Conservation (phyloP, 2,329 filamentous ascomycete species). For the Davidsoniella eucalypti region DNA sequence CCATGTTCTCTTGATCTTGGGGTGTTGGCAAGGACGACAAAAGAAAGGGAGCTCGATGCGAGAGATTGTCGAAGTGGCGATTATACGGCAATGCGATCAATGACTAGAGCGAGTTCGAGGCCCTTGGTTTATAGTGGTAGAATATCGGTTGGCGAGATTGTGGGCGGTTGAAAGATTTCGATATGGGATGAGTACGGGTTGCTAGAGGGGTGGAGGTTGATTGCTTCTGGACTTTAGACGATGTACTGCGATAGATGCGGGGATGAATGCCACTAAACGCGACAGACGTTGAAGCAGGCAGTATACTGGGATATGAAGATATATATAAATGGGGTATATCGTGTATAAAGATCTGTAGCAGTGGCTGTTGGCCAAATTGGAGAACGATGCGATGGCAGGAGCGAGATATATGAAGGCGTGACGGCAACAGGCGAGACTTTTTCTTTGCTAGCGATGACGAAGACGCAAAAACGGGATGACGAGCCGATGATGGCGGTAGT, state of each 20-base stretch:
- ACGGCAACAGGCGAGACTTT: too few relatives aligned
- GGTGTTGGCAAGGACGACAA: constrained; percentile 16
- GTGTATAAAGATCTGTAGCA: too few relatives aligned
- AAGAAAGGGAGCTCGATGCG: constrained; percentile 8
- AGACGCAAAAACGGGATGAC: too few relatives aligned
- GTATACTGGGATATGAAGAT: too few relatives aligned
- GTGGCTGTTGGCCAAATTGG: too few relatives aligned
- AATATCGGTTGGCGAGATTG: background rate
- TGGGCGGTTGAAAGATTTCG: background rate
- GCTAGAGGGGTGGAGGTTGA: too few relatives aligned
- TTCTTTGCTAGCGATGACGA: too few relatives aligned
- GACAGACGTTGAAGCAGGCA: background rate
- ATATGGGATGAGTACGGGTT: background rate
- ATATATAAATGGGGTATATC: too few relatives aligned
- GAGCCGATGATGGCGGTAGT: too few relatives aligned
- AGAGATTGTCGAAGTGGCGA: background rate
- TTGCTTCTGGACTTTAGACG: background rate
- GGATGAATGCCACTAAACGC: background rate
- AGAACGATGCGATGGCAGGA: too few relatives aligned
- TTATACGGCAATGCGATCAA: constrained; percentile 13
- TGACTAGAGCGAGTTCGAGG: constrained; percentile 13
- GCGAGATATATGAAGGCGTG: too few relatives aligned
- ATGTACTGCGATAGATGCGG: background rate
- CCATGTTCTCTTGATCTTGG: constrained; percentile 30
- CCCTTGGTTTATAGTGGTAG: background rate